A percentile compares a stretch with the other conserved stretches of the same genome.
phyloP scores from a whole-genome alignment of 352 stramenopile genomes.

The Albugo candida region DNA sequence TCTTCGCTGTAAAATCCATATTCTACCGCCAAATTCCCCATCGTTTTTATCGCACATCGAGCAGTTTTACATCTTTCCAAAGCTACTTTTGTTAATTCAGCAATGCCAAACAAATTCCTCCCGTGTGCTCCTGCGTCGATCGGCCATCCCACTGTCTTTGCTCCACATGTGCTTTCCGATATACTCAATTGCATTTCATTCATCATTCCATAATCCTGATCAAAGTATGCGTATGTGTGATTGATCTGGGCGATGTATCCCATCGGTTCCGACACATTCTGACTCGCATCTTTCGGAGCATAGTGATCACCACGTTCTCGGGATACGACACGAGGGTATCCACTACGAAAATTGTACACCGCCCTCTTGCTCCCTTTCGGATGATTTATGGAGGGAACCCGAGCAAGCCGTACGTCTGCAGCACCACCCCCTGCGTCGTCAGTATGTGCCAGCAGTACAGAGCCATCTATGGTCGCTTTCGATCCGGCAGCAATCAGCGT shows the following conservation, averaged over 20 bases:
- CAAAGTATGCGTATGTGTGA: constrained; percentile 88
- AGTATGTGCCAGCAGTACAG: constrained; percentile 79
- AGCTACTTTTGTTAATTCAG: constrained; percentile 77
- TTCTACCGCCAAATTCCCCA: constrained; percentile 82
- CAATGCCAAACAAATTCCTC: constrained; percentile 81
- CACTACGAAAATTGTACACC: constrained; percentile 53
- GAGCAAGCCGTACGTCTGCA: constrained; percentile 80
- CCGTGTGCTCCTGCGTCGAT: constrained; percentile 36
- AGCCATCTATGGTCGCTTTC: constrained; percentile 57
- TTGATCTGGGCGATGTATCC: constrained; percentile 76
- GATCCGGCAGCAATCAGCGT: constrained; percentile 77
- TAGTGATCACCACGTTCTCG: constrained; percentile 56
- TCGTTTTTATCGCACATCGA: constrained; percentile 70
- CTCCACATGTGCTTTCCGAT: constrained; percentile 84
- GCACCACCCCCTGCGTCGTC: constrained; percentile 57
- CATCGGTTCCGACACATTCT: constrained; percentile 34
- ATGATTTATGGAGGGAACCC: constrained; percentile 74
- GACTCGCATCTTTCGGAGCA: constrained; percentile 12
- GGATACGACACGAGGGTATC: constrained; percentile 57
- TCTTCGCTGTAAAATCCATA: constrained; percentile 90
- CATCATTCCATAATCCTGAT: constrained; percentile 89
- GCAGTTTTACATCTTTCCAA: constrained; percentile 78
- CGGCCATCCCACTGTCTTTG: constrained; percentile 59
- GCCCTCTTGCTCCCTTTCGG: constrained; percentile 16
- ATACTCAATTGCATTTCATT: constrained; percentile 90